Evolutionary conservation across 75 land plant species (phyloP).

Genomic region (Ceratopteris richardii): DNA sequence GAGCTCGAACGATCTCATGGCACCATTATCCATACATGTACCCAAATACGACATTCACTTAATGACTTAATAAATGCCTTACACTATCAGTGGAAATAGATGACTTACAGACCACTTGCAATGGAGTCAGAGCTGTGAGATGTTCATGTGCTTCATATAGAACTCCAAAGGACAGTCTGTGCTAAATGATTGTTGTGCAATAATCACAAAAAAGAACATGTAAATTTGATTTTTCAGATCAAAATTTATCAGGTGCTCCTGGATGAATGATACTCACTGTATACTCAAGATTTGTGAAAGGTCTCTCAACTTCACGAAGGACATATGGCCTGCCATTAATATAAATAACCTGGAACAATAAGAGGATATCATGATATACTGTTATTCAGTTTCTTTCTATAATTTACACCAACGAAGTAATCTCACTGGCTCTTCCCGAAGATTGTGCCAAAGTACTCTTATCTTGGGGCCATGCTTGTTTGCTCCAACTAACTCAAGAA

Average conservation of each 20-base stretch:
- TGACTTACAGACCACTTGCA: too few species aligned
- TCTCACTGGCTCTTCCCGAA: conserved; percentile 93
- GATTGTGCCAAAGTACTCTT: conserved; percentile 80
- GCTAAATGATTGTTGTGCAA: neutral
- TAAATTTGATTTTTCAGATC: too few species aligned
- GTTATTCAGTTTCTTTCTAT: neutral
- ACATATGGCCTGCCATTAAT: conserved; percentile 97
- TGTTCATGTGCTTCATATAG: too few species aligned
- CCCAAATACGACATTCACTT: too few species aligned
- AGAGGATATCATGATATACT: neutral
- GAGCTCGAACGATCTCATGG: too few species aligned
- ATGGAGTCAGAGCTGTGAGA: too few species aligned
- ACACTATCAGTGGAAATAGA: too few species aligned
- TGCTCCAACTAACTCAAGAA: conserved; percentile 71
- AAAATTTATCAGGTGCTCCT: too few species aligned
- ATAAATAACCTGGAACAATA: conserved; percentile 62
- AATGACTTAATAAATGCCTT: too few species aligned
- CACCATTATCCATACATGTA: too few species aligned
- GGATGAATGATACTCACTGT: conserved; percentile 70
- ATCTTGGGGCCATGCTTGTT: conserved; percentile 38
- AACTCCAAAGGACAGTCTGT: too few species aligned
- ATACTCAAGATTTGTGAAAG: conserved; percentile 93
- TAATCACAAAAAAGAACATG: neutral
- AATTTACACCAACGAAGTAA: neutral
- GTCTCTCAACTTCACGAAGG: conserved; percentile 86